These are phyloP conservation scores for Colletotrichum aenigma DNA, from an alignment of 2,329 filamentous ascomycete genomes.

Conservation along the genomic window DNA sequence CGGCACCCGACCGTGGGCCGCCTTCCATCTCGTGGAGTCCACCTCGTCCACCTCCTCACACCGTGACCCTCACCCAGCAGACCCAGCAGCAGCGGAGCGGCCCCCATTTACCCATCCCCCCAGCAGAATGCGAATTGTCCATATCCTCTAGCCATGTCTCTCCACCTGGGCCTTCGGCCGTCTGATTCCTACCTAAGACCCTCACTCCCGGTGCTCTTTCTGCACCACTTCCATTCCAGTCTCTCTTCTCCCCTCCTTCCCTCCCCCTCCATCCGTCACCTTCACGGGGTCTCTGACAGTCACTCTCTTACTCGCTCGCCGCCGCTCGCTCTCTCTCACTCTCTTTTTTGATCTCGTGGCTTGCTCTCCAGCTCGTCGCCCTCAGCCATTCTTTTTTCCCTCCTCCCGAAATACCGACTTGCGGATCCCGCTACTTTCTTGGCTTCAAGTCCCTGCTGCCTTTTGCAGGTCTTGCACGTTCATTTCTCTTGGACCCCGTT, in stretches of 20 bases:
- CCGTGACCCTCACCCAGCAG: neutral
- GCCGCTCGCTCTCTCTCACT: neutral
- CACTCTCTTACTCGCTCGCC: constrained; percentile 2
- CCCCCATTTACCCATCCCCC: neutral
- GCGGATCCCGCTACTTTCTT: constrained; percentile 15
- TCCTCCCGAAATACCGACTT: neutral
- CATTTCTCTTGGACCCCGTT: constrained; percentile 13
- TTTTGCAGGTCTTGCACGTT: constrained; percentile 2
- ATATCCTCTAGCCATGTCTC: constrained; percentile 19
- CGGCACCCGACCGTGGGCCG: neutral
- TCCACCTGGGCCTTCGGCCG: neutral
- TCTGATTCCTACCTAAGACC: neutral
- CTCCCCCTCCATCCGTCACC: constrained; percentile 16
- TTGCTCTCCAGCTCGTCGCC: neutral
- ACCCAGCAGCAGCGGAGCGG: neutral
- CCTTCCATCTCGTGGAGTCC: neutral
- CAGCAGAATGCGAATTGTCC: constrained; percentile 14
- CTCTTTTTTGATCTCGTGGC: neutral
- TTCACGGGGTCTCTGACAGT: constrained; percentile 15
- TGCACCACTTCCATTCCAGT: constrained; percentile 19
- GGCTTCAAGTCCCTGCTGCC: neutral
- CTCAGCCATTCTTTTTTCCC: constrained; percentile 18
- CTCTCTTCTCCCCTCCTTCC: constrained; percentile 15
- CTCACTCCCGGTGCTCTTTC: constrained; percentile 1
- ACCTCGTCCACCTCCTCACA: neutral